Conservation (phyloP, 179 eudicot species). For the Silene vulgaris region DNA sequence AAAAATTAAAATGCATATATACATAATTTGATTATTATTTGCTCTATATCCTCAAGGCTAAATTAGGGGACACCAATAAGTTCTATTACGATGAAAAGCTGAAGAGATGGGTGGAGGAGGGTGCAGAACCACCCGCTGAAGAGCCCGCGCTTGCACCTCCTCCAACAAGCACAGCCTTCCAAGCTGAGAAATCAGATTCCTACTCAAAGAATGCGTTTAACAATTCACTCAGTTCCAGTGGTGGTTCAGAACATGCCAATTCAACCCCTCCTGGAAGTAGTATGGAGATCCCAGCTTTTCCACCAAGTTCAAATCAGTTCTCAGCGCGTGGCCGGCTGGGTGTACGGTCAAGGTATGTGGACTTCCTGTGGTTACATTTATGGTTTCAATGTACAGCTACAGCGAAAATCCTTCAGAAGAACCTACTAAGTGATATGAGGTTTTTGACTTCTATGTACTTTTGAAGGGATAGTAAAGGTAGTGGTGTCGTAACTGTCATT, state of each 20-base stretch:
- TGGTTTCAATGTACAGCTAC: neutral
- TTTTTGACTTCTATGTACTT: neutral
- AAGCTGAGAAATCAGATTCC: slow-evolving; percentile 51
- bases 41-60: slow-evolving; percentile 51
- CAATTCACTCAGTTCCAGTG: slow-evolving; percentile 31
- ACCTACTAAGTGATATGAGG: neutral
- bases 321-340: slow-evolving; percentile 85
- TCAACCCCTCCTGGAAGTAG: slow-evolving; percentile 43
- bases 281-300: slow-evolving; percentile 64
- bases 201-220: slow-evolving; percentile 43
- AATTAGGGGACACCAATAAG: slow-evolving; percentile 75
- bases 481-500: neutral
- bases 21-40: slow-evolving; percentile 3
- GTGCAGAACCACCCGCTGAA: slow-evolving; percentile 68
- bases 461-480: neutral
- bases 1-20: neutral
- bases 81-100: slow-evolving; percentile 89
- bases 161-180: slow-evolving; percentile 57
- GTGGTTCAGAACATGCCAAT: slow-evolving; percentile 42
- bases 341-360: slow-evolving; percentile 68
- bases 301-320: slow-evolving; percentile 70
- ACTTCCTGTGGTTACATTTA: neutral
- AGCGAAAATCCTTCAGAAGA: neutral
- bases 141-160: slow-evolving; percentile 84
- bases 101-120: slow-evolving; percentile 99